These are phyloP conservation scores for Leccinum uliginosum DNA, from an alignment of 768 basidiomycete species.

Conservation along the genomic window DNA sequence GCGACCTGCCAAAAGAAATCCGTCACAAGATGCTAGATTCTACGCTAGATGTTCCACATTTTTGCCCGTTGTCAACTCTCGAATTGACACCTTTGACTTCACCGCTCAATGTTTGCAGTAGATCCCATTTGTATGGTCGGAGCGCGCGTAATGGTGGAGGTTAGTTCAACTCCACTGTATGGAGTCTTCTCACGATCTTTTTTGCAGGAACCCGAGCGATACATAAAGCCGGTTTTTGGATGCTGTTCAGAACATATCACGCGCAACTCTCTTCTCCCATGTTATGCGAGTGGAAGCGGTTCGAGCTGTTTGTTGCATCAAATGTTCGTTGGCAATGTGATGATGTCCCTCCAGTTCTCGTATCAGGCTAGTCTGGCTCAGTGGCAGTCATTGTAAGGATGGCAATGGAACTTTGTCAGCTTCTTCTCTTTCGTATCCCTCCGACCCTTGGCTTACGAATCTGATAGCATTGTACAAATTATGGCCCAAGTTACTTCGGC, in stretches of 20 bases:
- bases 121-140: constrained; percentile 93
- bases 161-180: constrained; percentile 30
- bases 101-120: constrained; percentile 90
- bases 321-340: background rate
- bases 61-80: constrained; percentile 80
- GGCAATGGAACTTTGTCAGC: constrained; percentile 88
- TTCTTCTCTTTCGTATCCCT: constrained; percentile 1
- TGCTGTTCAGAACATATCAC: constrained; percentile 82
- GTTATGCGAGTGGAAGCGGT: constrained; percentile 84
- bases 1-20: constrained; percentile 66
- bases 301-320: constrained; percentile 34
- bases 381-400: constrained; percentile 92
- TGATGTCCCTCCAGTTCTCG: constrained; percentile 52
- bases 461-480: constrained; percentile 80
- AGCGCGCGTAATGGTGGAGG: constrained; percentile 86
- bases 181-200: constrained; percentile 8
- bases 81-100: constrained; percentile 85
- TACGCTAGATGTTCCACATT: constrained; percentile 92
- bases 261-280: constrained; percentile 82
- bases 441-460: constrained; percentile 5
- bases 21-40: constrained; percentile 71
- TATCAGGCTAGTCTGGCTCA: constrained; percentile 93
- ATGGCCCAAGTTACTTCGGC: constrained; percentile 75
- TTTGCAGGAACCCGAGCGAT: constrained; percentile 67
- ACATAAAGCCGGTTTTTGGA: constrained; percentile 68